A percentile compares a stretch with the other conserved stretches of the same genome.
Conservation (phyloP, 176 grass and related monocot genomes). For the Cymbopogon citratus region DNA sequence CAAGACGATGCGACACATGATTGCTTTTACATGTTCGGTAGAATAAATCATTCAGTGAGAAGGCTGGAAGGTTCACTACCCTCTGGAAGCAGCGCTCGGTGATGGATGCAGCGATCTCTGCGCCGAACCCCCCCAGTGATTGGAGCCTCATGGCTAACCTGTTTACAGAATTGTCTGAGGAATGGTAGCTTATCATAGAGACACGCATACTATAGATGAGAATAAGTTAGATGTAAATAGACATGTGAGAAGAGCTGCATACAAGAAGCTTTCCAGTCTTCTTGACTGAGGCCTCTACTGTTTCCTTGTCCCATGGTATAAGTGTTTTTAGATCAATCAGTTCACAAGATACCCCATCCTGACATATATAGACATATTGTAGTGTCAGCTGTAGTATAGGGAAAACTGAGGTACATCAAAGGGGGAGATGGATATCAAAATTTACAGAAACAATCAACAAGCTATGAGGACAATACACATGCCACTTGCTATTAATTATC, state of each 20-base stretch:
- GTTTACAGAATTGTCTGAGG: not conserved
- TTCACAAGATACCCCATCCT: constrained; percentile 95
- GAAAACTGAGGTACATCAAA: not conserved
- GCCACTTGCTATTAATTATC: not conserved
- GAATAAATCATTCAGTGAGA: not conserved
- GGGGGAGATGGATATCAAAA: not conserved
- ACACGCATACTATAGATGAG: not conserved
- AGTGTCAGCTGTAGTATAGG: not conserved
- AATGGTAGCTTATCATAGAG: not conserved
- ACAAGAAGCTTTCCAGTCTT: constrained; percentile 91
- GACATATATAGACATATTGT: constrained; percentile 27
- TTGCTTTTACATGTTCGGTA: not conserved
- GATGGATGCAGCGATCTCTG: constrained; percentile 89
- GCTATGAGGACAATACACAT: not conserved
- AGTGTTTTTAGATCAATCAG: constrained; percentile 92
- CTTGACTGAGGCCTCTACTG: constrained; percentile 74
- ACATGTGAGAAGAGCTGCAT: constrained; percentile 10
- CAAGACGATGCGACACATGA: not conserved
- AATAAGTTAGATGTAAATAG: not conserved
- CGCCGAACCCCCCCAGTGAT: constrained; percentile 84
- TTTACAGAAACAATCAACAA: not conserved
- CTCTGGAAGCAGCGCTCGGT: constrained; percentile 77
- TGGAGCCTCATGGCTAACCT: constrained; percentile 96
- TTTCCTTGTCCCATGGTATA: constrained; percentile 96
- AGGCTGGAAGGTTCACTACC: constrained; percentile 45